Conservation (phyloP, 768 basidiomycete species). For the Steccherinum ochraceum region DNA sequence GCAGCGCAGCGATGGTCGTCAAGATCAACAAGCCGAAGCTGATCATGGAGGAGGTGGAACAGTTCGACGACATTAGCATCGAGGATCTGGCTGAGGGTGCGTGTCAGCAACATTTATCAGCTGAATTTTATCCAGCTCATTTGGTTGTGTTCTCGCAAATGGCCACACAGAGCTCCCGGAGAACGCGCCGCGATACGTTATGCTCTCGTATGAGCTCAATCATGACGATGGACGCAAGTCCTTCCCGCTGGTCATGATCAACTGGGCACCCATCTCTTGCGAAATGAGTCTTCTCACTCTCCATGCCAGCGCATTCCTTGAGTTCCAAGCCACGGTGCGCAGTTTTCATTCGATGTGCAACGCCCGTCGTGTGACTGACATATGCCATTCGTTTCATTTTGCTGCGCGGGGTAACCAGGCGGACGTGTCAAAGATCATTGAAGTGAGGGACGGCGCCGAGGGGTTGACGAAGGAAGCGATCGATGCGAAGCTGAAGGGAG, state of each 20-base stretch:
- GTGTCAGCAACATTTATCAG: slow-evolving; percentile 7
- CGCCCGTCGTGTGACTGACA: neutral
- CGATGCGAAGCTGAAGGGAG: slow-evolving; percentile 44
- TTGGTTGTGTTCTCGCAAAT: no score
- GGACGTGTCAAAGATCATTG: slow-evolving; percentile 74
- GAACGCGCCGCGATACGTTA: slow-evolving; percentile 79
- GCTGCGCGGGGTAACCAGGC: slow-evolving; percentile 35
- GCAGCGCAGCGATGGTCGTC: slow-evolving; percentile 75
- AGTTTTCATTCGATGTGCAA: neutral
- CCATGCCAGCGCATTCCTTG: slow-evolving; percentile 75
- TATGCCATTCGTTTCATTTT: neutral
- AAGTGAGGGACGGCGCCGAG: slow-evolving; percentile 78
- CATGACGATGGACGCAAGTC: slow-evolving; percentile 81
- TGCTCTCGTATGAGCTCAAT: slow-evolving; percentile 76
- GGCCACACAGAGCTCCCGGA: slow-evolving; percentile 71
- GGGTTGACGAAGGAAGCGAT: slow-evolving; percentile 68
- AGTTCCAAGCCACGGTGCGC: slow-evolving; percentile 75
- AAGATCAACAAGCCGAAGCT: slow-evolving; percentile 86
- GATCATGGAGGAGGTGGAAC: slow-evolving; percentile 78
- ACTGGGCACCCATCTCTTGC: slow-evolving; percentile 78
- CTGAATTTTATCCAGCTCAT: neutral
- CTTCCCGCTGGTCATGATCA: slow-evolving; percentile 79
- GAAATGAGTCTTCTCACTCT: slow-evolving; percentile 70
- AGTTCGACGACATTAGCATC: slow-evolving; percentile 67
- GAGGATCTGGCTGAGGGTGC: slow-evolving; percentile 86